Conservation (phyloP, 1,284 basidiomycete genomes). For the Vanrija pseudolonga region DNA sequence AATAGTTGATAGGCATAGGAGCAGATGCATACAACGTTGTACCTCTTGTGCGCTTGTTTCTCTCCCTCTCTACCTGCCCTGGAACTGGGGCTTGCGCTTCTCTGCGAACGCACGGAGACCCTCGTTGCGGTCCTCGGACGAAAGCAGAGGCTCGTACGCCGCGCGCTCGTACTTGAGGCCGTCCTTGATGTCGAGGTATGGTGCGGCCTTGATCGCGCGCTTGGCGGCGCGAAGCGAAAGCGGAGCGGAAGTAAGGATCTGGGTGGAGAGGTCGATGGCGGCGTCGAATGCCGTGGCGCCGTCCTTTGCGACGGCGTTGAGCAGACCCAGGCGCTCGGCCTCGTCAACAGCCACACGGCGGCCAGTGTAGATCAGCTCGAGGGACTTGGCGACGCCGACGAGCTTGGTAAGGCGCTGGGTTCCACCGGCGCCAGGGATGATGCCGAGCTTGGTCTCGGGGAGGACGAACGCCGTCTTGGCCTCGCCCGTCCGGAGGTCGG, state of each 20-base stretch:
- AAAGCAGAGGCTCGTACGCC: slow-evolving; percentile 78
- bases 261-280: slow-evolving; percentile 26
- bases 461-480: slow-evolving; percentile 61
- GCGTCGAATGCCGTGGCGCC: slow-evolving; percentile 27
- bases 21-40: slow-evolving; percentile 31
- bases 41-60: slow-evolving; percentile 1
- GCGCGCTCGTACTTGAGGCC: slow-evolving; percentile 85
- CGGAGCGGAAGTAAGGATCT: slow-evolving; percentile 58
- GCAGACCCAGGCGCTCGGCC: slow-evolving; percentile 62
- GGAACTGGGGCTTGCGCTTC: slow-evolving; percentile 77
- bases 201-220: slow-evolving; percentile 74
- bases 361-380: slow-evolving; percentile 81
- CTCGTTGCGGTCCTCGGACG: slow-evolving; percentile 73
- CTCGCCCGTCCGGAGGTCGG: slow-evolving; percentile 85
- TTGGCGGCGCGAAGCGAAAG: slow-evolving; percentile 86
- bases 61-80: slow-evolving; percentile 55
- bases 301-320: slow-evolving; percentile 58
- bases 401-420: slow-evolving; percentile 81
- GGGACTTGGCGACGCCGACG: slow-evolving; percentile 75
- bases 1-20: not conserved
- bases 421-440: slow-evolving; percentile 93
- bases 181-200: slow-evolving; percentile 69
- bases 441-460: slow-evolving; percentile 79
- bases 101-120: slow-evolving; percentile 84
- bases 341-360: slow-evolving; percentile 62